Percentiles rank a stretch among this genome's conserved stretches.
phyloP scores from a whole-genome alignment of 1,284 basidiomycete genomes.

The Puccinia novopanici region DNA sequence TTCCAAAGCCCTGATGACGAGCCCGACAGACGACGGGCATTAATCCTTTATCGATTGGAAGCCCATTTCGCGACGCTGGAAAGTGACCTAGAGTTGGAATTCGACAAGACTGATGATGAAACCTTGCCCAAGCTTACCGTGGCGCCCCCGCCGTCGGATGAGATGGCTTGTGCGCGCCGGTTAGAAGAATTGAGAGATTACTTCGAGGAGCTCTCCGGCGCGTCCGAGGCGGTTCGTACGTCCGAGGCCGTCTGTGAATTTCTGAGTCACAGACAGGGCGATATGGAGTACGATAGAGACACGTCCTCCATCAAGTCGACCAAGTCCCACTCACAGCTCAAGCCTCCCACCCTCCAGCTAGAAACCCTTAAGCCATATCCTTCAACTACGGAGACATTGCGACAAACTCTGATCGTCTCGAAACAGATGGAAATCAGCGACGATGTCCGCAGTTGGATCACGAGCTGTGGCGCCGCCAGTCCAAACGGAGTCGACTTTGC shows the following conservation, averaged over 20 bases:
- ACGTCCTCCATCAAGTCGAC: neutral
- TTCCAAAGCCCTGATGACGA: conserved; percentile 5
- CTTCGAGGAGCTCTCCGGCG: neutral
- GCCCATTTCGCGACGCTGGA: conserved; percentile 8
- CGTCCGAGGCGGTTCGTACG: conserved; percentile 8
- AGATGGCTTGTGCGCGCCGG: conserved; percentile 26
- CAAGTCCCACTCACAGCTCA: neutral
- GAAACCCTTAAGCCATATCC: neutral
- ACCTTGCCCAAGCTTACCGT: neutral
- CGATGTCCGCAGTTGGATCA: conserved; percentile 15
- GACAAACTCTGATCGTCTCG: neutral
- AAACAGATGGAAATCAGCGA: neutral
- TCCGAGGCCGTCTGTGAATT: conserved; percentile 37
- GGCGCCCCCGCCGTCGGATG: neutral
- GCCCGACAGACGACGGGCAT: neutral
- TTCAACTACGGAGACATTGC: conserved; percentile 10
- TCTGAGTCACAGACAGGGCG: conserved; percentile 14
- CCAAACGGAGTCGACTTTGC: conserved; percentile 15
- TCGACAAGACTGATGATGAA: neutral
- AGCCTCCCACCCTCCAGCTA: neutral
- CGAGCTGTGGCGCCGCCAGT: conserved; percentile 15
- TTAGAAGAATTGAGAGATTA: conserved; percentile 30
- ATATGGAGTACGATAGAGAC: conserved; percentile 14
- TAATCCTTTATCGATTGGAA: conserved; percentile 31
- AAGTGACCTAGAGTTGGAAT: neutral